Percentiles rank a stretch among this genome's conserved stretches.
These are phyloP conservation scores for Populus hybrid DNA, from an alignment of 441 rosid genomes.

Conservation along the genomic window DNA sequence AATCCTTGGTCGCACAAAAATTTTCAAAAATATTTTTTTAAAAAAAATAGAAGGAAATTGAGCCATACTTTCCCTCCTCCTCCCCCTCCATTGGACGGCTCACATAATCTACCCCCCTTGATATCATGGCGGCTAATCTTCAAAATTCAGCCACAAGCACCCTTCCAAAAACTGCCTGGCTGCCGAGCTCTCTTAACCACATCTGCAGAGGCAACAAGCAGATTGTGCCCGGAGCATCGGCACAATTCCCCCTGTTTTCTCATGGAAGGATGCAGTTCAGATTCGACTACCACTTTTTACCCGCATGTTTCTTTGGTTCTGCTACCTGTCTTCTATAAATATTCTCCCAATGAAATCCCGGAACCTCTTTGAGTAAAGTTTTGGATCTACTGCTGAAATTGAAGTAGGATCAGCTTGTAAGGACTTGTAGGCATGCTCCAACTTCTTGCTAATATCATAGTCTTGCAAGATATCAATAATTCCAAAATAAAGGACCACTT, in stretches of 20 bases:
- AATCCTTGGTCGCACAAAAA: constrained; percentile 29
- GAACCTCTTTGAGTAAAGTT: constrained; percentile 83
- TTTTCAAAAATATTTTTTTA: constrained; percentile 21
- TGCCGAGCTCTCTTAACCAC: constrained; percentile 17
- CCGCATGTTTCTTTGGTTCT: not conserved
- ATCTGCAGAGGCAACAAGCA: constrained; percentile 12
- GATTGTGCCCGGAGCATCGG: constrained; percentile 10
- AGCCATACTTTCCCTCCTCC: constrained; percentile 18
- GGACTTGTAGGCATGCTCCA: too few relatives aligned
- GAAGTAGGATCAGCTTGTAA: constrained; percentile 81
- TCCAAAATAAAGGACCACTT: constrained; percentile 86
- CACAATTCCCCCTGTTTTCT: not conserved
- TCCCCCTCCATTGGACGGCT: not conserved
- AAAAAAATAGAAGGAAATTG: not conserved
- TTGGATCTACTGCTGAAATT: constrained; percentile 97
- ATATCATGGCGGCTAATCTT: constrained; percentile 34
- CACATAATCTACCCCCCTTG: not conserved
- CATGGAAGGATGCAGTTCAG: not conserved
- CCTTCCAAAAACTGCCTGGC: constrained; percentile 1
- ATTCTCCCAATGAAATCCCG: constrained; percentile 83
- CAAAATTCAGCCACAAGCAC: constrained; percentile 46
- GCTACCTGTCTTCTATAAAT: constrained; percentile 81
- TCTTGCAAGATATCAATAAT: constrained; percentile 60
- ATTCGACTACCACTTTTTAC: constrained; percentile 9
- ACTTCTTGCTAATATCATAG: too few relatives aligned